Evolutionary conservation across 345 rosid genomes (phyloP).

Genomic region (Eucalyptus cloeziana): DNA sequence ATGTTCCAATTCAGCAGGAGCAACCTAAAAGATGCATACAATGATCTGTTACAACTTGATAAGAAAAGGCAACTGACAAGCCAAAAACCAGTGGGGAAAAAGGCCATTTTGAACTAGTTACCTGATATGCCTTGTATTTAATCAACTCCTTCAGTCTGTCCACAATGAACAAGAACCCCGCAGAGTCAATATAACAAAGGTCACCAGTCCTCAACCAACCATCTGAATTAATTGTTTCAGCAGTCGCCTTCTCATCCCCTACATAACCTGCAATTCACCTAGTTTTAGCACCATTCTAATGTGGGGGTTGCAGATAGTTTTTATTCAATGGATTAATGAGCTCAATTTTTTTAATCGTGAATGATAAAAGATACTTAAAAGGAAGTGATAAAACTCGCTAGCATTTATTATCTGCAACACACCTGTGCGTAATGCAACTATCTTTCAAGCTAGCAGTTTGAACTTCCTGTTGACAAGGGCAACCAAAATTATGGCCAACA

Average conservation of each 20-base stretch:
- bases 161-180: constrained; percentile 61
- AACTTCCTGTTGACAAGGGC: background rate
- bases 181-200: constrained; percentile 64
- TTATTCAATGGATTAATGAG: background rate
- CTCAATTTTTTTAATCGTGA: background rate
- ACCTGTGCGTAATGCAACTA: background rate
- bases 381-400: background rate
- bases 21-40: constrained; percentile 37
- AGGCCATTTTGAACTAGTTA: background rate
- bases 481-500: background rate
- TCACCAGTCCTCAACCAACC: constrained; percentile 99
- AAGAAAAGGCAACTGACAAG: background rate
- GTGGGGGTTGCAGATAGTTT: background rate
- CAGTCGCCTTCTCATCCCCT: constrained; percentile 75
- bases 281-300: background rate
- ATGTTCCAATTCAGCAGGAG: constrained; percentile 87
- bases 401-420: background rate
- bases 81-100: background rate
- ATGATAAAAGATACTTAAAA: background rate
- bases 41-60: background rate
- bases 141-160: constrained; percentile 91
- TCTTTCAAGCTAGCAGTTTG: background rate
- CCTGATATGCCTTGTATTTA: constrained; percentile 95
- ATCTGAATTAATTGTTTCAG: constrained; percentile 61
- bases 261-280: constrained; percentile 47